Base-by-base conservation (phyloP, 2,329 filamentous ascomycete species). In the Herpotrichia juniperi region DNA sequence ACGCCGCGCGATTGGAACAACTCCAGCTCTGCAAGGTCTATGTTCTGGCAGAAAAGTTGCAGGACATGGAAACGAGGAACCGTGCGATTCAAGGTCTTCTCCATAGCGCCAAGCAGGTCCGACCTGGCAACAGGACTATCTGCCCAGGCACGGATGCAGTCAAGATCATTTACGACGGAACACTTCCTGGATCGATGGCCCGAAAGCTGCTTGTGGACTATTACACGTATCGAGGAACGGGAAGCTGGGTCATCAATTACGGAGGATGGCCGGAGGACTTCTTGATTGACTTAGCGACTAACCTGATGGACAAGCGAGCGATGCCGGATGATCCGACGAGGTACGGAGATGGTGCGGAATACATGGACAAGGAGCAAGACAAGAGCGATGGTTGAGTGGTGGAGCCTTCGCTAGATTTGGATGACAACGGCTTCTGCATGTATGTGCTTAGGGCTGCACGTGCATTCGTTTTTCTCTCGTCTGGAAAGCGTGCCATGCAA, bases 41-140 rank as follows among this genome's bases (percentile, higher is more conserved):
- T 22, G 51, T 63, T 6, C 46, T 63, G 7, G 49, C 43, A 1
- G 53, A 63, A 17, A 59, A 53, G 32, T 16, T 62, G 0, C 48
- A 58, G 28, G 58, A 65, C 35, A 24, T 21, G 17, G 6, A 22
- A 6, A 24, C 54, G 1, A 57, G 56, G 39, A 54, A 59, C 25
- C 12, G 3, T 10, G 42, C 46, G 14, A 45, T 50, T 4, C 42
- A 53, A 8, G 46, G 25, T 10, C 30, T 55, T 17, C 40, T 46
- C 22, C 9, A 8, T 6, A 17, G 4, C 5, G 7, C 44, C 8
- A 25, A 31, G 17, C 9, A 46, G 26, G 8, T 12, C 9, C 9
- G 17, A 8, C 16, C 11, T 16, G 34, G 17, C 17, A 21, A 21
- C 14, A 22, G 7, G 21, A 7, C 10, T 10, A 8, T 7, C 10